These are phyloP conservation scores for Chaetomiaceae sp. DNA, from an alignment of 2,329 filamentous ascomycete species.

Conservation along the genomic window DNA sequence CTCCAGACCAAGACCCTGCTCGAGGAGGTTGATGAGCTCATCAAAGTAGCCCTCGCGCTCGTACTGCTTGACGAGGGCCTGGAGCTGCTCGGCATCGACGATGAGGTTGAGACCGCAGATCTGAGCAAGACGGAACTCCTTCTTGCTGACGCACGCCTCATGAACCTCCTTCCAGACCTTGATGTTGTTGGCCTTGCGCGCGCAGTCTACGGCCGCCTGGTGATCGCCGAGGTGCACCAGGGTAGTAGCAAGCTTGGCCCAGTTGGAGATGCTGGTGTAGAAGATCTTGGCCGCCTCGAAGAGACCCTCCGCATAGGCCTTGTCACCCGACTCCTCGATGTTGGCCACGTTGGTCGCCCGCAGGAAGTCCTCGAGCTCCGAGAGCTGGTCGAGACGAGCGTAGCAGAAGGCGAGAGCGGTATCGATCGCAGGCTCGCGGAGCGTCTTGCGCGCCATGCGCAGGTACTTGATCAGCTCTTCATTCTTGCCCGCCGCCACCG, in stretches of 20 bases:
- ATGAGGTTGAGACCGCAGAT: constrained; percentile 98
- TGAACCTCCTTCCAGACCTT: constrained; percentile 99
- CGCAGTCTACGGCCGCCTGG: constrained; percentile 94
- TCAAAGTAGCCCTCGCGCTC: constrained; percentile 97
- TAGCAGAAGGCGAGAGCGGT: constrained; percentile 92
- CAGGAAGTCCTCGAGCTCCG: constrained; percentile 94
- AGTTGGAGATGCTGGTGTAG: constrained; percentile 97
- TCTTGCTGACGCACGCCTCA: constrained; percentile 91
- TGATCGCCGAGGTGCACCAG: constrained; percentile 96
- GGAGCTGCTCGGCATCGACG: constrained; percentile 91
- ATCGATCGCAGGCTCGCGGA: constrained; percentile 89
- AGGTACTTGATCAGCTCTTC: constrained; percentile 96
- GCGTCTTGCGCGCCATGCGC: constrained; percentile 94
- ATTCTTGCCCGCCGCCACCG: constrained; percentile 92
- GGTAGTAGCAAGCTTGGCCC: constrained; percentile 97
- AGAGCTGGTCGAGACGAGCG: constrained; percentile 83
- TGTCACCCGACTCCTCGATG: constrained; percentile 94
- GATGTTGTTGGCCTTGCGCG: constrained; percentile 97
- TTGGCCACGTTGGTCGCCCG: constrained; percentile 91
- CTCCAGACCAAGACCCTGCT: constrained; percentile 91
- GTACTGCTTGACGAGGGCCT: constrained; percentile 91
- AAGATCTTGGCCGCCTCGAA: constrained; percentile 99
- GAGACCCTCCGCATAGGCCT: constrained; percentile 90
- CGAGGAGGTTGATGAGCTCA: constrained; percentile 88
- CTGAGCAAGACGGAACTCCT: constrained; percentile 97